Evolutionary conservation across 2,329 filamentous ascomycete genomes (phyloP).

Genomic region (Phyllosticta capitalensis): DNA sequence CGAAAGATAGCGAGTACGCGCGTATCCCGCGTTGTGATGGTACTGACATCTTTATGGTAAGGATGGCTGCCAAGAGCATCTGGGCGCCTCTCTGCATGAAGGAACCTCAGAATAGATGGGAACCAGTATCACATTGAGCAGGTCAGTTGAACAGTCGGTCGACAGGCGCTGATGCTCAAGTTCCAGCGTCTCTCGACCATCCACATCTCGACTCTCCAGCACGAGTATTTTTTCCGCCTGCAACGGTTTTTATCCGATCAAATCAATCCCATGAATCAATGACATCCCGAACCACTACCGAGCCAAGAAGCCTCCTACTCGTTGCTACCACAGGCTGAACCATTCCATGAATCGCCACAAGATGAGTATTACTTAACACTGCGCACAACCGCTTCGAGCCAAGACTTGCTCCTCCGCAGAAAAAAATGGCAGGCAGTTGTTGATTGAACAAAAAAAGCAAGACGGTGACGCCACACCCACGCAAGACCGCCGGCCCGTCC

Average conservation of each 20-base stretch:
- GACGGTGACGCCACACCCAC: neutral
- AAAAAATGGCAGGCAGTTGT: neutral
- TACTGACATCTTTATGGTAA: neutral
- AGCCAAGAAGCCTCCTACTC: neutral
- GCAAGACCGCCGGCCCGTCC: neutral
- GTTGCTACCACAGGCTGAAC: neutral
- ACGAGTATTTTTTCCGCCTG: neutral
- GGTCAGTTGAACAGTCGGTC: neutral
- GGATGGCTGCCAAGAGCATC: neutral
- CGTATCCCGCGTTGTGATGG: neutral
- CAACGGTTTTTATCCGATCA: neutral
- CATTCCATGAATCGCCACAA: neutral
- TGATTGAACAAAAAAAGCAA: neutral
- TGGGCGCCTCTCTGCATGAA: neutral
- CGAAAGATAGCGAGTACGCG: neutral
- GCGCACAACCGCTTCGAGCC: neutral
- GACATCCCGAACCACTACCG: neutral
- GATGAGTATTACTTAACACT: neutral
- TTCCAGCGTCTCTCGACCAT: neutral
- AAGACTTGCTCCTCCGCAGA: neutral
- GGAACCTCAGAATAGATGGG: neutral
- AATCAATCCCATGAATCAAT: neutral
- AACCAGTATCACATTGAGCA: neutral
- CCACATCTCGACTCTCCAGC: neutral
- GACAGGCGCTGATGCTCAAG: neutral